Evolutionary conservation across 176 grass and related monocot species (phyloP), one percentile per base, ranked within the genome.

Genomic region (Elaeis guineensis): DNA sequence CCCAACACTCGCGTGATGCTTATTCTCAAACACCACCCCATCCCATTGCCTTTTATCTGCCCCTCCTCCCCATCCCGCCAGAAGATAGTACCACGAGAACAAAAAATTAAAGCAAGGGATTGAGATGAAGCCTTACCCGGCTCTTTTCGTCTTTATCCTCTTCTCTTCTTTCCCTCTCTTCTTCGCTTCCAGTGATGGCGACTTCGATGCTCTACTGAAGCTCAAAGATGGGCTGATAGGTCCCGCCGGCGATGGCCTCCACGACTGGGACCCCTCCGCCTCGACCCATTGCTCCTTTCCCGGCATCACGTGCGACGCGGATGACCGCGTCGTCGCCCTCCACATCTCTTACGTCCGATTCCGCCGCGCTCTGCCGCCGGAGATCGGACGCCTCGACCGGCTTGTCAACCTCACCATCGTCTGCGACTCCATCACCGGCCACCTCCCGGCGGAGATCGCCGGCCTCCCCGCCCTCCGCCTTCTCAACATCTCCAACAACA

Each of bases 401-500:
- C 78, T 96, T 11, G 21, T 75, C 57, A 87, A 77, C 69, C 72
- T 96, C 69, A 90, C 86, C 57, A 28, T 96, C 78, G 75, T 86
- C 28, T 61, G 63, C 0, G 75, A 77, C 69, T 57, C 58, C 8
- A 49, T 96, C 20, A 25, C 49, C 0, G 83, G 83, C 25, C 66
- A 0, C 60, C 2, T 96, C 69, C 86, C 91, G 0, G 1, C 28
- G 0, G 17, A 39, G 1, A 24, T 90, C 18, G 50, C 78, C 3
- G 0, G 57, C 6, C 81, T 96, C 1, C 71, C 80, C 0, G 5
- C 1, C 4, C 91, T 96, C 6, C 81, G 78, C 49, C 55, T 77
- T 52, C 80, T 96, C 69, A 96, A 90, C 83, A 74, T 96, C 54
- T 85, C 83, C 67, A 85, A 87, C 72, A 96, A 96, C 77, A 84